Evolutionary conservation across 73 alveolate species (phyloP).

Genomic region (Paramecium sonneborni): DNA sequence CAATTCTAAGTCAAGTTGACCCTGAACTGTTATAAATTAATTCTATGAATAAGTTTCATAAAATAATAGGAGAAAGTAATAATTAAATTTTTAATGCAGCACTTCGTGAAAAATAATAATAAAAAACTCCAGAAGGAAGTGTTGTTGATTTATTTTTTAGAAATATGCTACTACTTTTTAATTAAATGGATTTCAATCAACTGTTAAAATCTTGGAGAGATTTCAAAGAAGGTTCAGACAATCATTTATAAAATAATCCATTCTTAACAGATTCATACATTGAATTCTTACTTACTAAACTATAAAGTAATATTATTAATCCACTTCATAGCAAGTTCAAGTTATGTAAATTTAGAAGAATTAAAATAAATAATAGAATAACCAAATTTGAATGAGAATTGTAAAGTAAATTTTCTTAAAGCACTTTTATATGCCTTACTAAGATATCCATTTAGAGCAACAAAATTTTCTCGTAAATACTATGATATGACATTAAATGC

Average conservation of each 20-base stretch:
- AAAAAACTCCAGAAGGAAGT: conserved; percentile 12
- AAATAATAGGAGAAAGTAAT: conserved; percentile 17
- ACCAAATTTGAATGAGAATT: neutral
- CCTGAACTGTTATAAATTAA: neutral
- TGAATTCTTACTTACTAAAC: neutral
- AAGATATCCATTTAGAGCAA: conserved; percentile 39
- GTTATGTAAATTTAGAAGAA: neutral
- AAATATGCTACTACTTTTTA: neutral
- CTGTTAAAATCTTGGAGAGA: conserved; percentile 26
- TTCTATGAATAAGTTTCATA: conserved; percentile 1
- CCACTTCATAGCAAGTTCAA: neutral
- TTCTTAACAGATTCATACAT: conserved; percentile 10
- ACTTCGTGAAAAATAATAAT: neutral
- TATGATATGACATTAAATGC: neutral
- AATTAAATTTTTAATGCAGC: neutral
- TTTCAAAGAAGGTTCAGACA: neutral
- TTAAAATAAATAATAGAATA: neutral
- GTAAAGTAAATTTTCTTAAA: neutral
- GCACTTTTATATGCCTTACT: neutral
- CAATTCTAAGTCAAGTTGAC: neutral
- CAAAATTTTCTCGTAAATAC: conserved; percentile 5
- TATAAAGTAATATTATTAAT: neutral
- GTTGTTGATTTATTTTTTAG: conserved; percentile 23
- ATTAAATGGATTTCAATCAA: conserved; percentile 34
- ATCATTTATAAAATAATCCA: conserved; percentile 1